Evolutionary conservation across 1,284 basidiomycete species (phyloP), one percentile per base, ranked within the genome.

Genomic region (Ganoderma lucidum): DNA sequence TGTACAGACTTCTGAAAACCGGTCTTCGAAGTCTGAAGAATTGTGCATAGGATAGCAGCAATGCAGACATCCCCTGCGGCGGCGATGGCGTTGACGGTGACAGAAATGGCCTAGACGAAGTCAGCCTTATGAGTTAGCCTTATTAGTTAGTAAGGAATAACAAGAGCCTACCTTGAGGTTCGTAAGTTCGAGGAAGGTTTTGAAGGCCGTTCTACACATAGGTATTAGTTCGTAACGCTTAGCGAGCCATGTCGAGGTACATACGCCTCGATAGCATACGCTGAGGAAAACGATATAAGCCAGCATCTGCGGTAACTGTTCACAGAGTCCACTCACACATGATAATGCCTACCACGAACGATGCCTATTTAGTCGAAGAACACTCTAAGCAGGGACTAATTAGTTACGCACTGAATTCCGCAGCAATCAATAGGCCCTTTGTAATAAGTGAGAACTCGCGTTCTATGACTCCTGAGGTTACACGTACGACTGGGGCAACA

Each of bases 31-130:
- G 80, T 80, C 44, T 85, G 84, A 6, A 89, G 81, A 73, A 86
- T 84, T 70, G 78, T 81, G 72, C 84, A 85, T 41, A 89, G 78
- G 28, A 83, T 80, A 45, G 80, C 78, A 28, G 87, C 84, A 63
- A 88, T 88, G 62, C 85, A 70, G 23, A 87, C 80, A 73, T 89
- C 87, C 3, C 83, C 79, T 10, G 81, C 81, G 5, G 84, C 87
- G 4, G 85, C 86, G 28, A 88, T 74, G 4, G 84, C 81, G 73
- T 88, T 88, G 58, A 88, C 84, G 48, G 85, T 80, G 82, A 87
- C 85, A 3, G 87, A 88, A 59, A 87, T 79, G 15, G 83, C 82
- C 86, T 87, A 45, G 51, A 62, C 32, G 65, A 37, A 17, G 60
- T 65, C 28, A 60, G 63, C 39, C 42, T 14, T 41, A n/a, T 10